A percentile compares a stretch with the other conserved stretches of the same genome.
These are phyloP conservation scores for Trypanosoma vivax DNA, from an alignment of 208 protist genomes.

Conservation along the genomic window DNA sequence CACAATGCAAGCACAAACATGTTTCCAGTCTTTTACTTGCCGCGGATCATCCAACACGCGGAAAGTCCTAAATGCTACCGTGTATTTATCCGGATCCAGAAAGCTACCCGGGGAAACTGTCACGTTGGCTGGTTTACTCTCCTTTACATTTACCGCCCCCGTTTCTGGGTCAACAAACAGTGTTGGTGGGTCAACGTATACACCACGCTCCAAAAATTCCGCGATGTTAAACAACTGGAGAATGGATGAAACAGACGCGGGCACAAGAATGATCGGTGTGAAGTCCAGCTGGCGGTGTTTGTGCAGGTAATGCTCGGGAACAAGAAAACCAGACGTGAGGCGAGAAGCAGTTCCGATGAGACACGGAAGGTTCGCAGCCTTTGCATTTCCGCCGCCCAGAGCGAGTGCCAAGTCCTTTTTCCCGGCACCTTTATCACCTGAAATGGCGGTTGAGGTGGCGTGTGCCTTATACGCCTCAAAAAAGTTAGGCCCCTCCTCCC, in stretches of 20 bases:
- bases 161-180: constrained; percentile 67
- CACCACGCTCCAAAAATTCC: constrained; percentile 68
- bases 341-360: constrained; percentile 36
- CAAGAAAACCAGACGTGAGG: constrained; percentile 42
- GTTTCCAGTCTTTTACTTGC: constrained; percentile 67
- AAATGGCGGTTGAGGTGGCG: background rate
- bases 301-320: constrained; percentile 27
- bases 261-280: constrained; percentile 77
- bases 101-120: constrained; percentile 71
- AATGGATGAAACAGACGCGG: constrained; percentile 53
- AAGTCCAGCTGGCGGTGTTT: constrained; percentile 62
- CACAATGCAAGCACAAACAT: constrained; percentile 82
- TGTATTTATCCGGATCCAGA: constrained; percentile 57
- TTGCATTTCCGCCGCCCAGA: background rate
- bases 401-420: too few relatives aligned
- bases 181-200: constrained; percentile 69
- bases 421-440: background rate
- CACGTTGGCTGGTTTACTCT: constrained; percentile 63
- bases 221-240: constrained; percentile 83
- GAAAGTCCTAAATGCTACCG: constrained; percentile 61
- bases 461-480: constrained; percentile 26
- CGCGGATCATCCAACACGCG: constrained; percentile 72
- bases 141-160: constrained; percentile 52
- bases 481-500: constrained; percentile 36
- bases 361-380: background rate